These are phyloP conservation scores for Globomyces pollinis-pini DNA, from an alignment of 192 early-diverging fungal genomes.

Conservation along the genomic window DNA sequence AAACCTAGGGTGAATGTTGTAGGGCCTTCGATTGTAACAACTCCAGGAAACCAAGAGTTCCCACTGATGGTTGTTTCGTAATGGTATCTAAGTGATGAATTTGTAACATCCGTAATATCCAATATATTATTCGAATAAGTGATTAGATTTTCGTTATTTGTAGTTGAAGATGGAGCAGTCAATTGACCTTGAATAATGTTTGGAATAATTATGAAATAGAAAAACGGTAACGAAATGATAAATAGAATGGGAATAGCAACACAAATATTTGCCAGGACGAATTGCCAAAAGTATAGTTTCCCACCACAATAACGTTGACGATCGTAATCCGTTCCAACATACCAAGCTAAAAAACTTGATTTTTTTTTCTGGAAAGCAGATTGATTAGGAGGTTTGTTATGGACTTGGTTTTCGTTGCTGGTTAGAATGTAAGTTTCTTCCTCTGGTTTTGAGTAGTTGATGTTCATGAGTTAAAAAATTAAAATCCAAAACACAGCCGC, in stretches of 20 bases:
- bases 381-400: no score
- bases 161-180: neutral
- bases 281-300: neutral
- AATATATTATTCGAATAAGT: no score
- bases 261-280: neutral
- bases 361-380: no score
- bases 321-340: neutral
- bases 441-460: no score
- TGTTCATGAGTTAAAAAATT: no score
- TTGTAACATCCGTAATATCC: constrained; percentile 5
- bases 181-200: constrained; percentile 7
- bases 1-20: neutral
- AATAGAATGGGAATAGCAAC: neutral
- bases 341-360: no score
- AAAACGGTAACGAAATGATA: neutral
- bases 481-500: no score
- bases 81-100: neutral
- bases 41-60: neutral
- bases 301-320: constrained; percentile 3
- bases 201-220: constrained; percentile 6
- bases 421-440: no score
- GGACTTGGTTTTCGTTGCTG: no score
- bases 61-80: neutral
- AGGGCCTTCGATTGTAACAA: neutral
- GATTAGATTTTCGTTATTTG: no score